A percentile compares a stretch with the other conserved stretches of the same genome.
Evolutionary conservation across 2,329 filamentous ascomycete genomes (phyloP).

Genomic region (Aureobasidium sp.): DNA sequence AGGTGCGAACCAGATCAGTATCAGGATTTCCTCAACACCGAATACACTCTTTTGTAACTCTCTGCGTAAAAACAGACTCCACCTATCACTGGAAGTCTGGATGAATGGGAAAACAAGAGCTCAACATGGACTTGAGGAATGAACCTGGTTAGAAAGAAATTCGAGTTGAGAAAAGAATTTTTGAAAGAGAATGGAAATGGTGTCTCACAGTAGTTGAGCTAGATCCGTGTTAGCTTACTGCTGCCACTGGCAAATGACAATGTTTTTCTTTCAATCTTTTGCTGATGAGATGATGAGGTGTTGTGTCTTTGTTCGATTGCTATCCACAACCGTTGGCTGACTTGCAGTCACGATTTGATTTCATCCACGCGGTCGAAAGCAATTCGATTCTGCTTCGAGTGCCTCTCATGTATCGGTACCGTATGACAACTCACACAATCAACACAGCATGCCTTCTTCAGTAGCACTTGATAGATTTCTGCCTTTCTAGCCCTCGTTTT

Average conservation of each 20-base stretch:
- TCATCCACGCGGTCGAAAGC: too few relatives aligned
- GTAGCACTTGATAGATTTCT: background rate
- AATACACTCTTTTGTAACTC: background rate
- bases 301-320: background rate
- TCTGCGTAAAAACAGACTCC: background rate
- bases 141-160: background rate
- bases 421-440: too few relatives aligned
- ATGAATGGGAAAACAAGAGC: background rate
- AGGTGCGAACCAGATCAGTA: slow-evolving; percentile 4
- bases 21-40: background rate
- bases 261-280: background rate
- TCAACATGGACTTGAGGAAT: background rate
- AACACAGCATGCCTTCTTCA: too few relatives aligned
- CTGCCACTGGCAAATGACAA: background rate
- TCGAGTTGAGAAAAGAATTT: background rate
- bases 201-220: background rate
- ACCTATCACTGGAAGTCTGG: background rate
- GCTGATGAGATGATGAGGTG: background rate
- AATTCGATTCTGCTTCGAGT: too few relatives aligned
- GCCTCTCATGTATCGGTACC: too few relatives aligned
- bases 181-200: background rate
- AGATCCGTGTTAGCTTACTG: background rate
- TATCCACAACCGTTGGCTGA: background rate
- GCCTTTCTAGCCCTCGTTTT: background rate
- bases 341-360: too few relatives aligned